phyloP scores from a whole-genome alignment of 108 stramenopile genomes.

The Skeletonema grethae region DNA sequence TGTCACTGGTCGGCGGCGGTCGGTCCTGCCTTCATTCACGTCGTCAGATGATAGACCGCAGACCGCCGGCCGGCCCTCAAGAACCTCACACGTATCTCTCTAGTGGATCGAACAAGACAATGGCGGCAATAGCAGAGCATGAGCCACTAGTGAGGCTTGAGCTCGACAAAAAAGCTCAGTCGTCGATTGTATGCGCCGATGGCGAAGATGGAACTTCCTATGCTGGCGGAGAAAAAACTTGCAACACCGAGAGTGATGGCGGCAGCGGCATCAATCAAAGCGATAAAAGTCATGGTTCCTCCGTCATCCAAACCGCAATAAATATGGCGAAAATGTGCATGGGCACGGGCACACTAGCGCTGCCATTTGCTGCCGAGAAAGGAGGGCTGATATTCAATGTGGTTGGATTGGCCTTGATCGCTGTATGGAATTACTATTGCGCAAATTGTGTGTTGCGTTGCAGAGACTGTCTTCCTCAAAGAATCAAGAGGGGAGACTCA shows the following conservation, averaged over 20 bases:
- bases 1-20: too few relatives aligned
- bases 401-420: slow-evolving; percentile 57
- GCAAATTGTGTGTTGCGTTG: slow-evolving; percentile 59
- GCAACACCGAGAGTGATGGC: too few relatives aligned
- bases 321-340: slow-evolving; percentile 64
- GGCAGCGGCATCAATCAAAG: too few relatives aligned
- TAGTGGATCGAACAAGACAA: too few relatives aligned
- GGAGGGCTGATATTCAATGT: slow-evolving; percentile 67
- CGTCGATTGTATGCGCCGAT: neutral
- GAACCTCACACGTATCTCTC: too few relatives aligned
- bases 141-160: neutral
- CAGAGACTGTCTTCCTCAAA: slow-evolving; percentile 27
- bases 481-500: neutral
- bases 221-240: neutral
- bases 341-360: slow-evolving; percentile 77
- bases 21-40: too few relatives aligned
- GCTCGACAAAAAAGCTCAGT: neutral
- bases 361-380: slow-evolving; percentile 76
- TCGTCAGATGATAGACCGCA: too few relatives aligned
- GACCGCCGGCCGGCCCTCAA: too few relatives aligned
- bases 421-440: slow-evolving; percentile 71
- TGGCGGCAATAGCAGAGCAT: neutral
- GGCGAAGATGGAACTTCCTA: neutral
- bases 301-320: slow-evolving; percentile 52
- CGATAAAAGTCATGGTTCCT: too few relatives aligned